Conservation (phyloP, 2,329 filamentous ascomycete genomes). For the Calycina herbarum region DNA sequence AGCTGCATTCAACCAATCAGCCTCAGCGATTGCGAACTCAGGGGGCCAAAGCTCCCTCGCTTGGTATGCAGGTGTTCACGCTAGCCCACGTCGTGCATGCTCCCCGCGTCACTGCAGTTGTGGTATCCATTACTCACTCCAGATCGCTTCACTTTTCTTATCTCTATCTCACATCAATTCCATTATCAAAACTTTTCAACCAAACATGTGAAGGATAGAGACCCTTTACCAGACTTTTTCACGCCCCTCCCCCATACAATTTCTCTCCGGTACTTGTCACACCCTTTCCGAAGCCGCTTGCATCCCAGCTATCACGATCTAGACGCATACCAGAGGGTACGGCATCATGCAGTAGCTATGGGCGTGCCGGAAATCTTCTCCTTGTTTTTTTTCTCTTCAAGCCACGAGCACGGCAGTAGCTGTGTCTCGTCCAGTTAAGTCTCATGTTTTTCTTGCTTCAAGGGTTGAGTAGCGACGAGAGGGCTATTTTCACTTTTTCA, state of each 20-base stretch:
- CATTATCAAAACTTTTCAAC: neutral
- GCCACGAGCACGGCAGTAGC: neutral
- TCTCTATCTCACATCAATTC: neutral
- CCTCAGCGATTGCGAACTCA: neutral
- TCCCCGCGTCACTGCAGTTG: neutral
- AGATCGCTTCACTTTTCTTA: slow-evolving; percentile 1
- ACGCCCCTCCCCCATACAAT: neutral
- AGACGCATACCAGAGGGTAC: neutral
- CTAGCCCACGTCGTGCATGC: slow-evolving; percentile 8
- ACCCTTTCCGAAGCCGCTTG: slow-evolving; percentile 5
- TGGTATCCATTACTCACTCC: slow-evolving; percentile 7
- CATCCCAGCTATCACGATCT: neutral
- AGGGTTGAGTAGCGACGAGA: no score
- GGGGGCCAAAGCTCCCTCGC: slow-evolving; percentile 3
- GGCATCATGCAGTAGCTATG: slow-evolving; percentile 5
- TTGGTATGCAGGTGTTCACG: slow-evolving; percentile 5
- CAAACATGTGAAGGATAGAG: neutral
- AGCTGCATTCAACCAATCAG: neutral
- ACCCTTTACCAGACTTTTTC: neutral
- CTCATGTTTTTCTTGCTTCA: neutral
- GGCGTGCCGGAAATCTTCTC: slow-evolving; percentile 2
- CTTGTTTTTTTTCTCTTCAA: neutral
- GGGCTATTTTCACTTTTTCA: neutral
- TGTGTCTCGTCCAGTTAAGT: neutral
- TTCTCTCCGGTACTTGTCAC: neutral